Evolutionary conservation across 73 alveolate species (phyloP), one percentile per base, ranked within the genome.

Genomic region (Paramecium tetraurelia): DNA sequence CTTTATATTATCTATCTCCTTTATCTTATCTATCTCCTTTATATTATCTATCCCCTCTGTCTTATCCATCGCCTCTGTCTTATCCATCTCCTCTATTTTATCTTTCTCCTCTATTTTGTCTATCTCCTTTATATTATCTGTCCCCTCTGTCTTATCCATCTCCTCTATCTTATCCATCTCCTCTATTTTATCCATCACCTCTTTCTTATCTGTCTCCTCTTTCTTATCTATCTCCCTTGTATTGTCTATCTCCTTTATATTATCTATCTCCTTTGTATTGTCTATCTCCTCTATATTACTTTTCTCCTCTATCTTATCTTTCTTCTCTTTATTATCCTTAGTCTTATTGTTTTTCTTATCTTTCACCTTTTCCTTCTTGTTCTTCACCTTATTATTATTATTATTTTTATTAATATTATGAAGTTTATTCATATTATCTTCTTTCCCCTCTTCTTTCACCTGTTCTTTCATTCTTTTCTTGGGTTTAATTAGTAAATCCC

Each of bases 401-500:
- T 38, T 31, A 8, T 22, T 70, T 7, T 31, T 36, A 75, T 75
- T 36, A 53, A 18, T 70, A 24, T 31, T 36, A 75, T 75, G 14
- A 53, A 18, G 69, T 35, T 53, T 63, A n/a, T 27, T 80, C 33
- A 14, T 80, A 44, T 80, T 80, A 20, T 80, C 72, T 80, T 44
- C 57, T 43, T 46, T 80, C 76, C 7, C 46, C 33, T 80, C 72
- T 80, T 44, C 57, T 43, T 46, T 80, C 76, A 35, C 46, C 33
- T 35, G 69, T 75, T 31, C 38, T 29, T 36, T 80, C 29, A 22
- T 43, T 43, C 33, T 80, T 21, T 63, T 44, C 21, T 44, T 40
- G 35, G 4, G 90, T 29, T 43, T 80, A 43, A 80, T n/a, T 35
- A 18, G 90, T 80, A 72, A 80, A 80, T 31, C 90, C 72, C 16